These are phyloP conservation scores for Fraxinus quadrangulata DNA, from an alignment of 257 asterid genomes.

Conservation along the genomic window DNA sequence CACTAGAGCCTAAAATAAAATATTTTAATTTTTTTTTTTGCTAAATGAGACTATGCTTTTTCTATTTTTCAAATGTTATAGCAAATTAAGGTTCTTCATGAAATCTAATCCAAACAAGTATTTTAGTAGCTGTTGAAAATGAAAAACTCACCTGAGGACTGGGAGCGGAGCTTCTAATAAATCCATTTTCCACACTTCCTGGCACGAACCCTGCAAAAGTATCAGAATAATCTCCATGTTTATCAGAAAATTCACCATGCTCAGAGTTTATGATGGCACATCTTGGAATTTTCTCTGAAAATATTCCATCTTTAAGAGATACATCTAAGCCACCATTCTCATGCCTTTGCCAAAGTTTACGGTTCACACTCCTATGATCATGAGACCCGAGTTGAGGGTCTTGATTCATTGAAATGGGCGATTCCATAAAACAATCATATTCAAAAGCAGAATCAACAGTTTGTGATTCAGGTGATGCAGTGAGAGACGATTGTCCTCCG, in stretches of 20 bases:
- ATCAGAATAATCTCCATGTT: constrained; percentile 39
- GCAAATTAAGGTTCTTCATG: not conserved
- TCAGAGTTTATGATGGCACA: constrained; percentile 43
- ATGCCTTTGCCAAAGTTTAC: constrained; percentile 72
- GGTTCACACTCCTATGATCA: constrained; percentile 63
- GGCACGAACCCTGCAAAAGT: constrained; percentile 69
- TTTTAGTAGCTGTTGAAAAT: not conserved
- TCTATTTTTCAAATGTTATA: not conserved
- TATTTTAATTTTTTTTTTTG: too few relatives aligned
- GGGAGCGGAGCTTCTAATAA: constrained; percentile 56
- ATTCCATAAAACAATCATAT: constrained; percentile 52
- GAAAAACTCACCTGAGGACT: constrained; percentile 64
- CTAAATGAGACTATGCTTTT: too few relatives aligned
- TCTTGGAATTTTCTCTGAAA: constrained; percentile 49
- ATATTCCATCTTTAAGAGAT: constrained; percentile 87
- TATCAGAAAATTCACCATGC: constrained; percentile 42
- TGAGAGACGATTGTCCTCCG: constrained; percentile 53
- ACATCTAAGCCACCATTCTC: constrained; percentile 60
- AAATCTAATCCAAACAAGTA: constrained; percentile 19
- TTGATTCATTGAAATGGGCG: constrained; percentile 68
- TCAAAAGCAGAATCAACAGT: constrained; percentile 63
- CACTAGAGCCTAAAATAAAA: not conserved
- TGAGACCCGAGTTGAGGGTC: constrained; percentile 32
- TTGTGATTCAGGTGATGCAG: constrained; percentile 86
- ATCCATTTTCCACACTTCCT: constrained; percentile 37